These are phyloP conservation scores for Erucastrum elatum DNA, from an alignment of 345 rosid genomes.

Conservation along the genomic window DNA sequence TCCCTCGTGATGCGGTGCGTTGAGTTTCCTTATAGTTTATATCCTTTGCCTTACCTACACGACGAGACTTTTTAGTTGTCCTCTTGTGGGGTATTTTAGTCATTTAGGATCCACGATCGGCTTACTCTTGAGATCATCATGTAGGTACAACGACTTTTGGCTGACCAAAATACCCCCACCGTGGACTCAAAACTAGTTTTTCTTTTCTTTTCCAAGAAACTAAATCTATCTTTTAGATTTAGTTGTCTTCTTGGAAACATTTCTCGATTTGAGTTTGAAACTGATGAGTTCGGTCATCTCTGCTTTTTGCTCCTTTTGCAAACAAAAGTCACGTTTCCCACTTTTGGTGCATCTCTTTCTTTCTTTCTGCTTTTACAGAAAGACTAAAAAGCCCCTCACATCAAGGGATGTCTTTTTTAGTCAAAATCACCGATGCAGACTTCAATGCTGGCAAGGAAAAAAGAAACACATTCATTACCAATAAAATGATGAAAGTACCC, in stretches of 20 bases:
- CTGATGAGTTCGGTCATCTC: slow-evolving; percentile 35
- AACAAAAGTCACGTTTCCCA: slow-evolving; percentile 45
- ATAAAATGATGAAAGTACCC: slow-evolving; percentile 31
- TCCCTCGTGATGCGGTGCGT: neutral
- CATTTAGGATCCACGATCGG: slow-evolving; percentile 29
- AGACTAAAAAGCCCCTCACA: slow-evolving; percentile 44
- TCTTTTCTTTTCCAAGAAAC: slow-evolving; percentile 8
- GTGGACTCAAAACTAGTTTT: slow-evolving; percentile 5
- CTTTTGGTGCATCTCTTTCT: slow-evolving; percentile 30
- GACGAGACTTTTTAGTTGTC: slow-evolving; percentile 23
- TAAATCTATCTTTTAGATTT: slow-evolving; percentile 18
- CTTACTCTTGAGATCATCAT: slow-evolving; percentile 21
- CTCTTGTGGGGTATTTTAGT: slow-evolving; percentile 3
- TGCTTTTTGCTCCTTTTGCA: slow-evolving; percentile 33
- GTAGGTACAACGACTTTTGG: slow-evolving; percentile 35
- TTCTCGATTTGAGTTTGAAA: slow-evolving; percentile 17
- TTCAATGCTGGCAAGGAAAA: neutral
- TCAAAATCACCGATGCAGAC: slow-evolving; percentile 26
- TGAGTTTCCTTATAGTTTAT: slow-evolving; percentile 12
- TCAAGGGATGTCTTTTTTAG: slow-evolving; percentile 32
- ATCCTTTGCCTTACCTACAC: slow-evolving; percentile 22
- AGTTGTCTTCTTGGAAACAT: slow-evolving; percentile 27
- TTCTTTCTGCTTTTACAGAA: neutral
- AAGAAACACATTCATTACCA: slow-evolving; percentile 1
- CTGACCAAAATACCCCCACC: slow-evolving; percentile 34